Evolutionary conservation across 1,284 basidiomycete genomes (phyloP).

Genomic region (Fomitopsis betulina): DNA sequence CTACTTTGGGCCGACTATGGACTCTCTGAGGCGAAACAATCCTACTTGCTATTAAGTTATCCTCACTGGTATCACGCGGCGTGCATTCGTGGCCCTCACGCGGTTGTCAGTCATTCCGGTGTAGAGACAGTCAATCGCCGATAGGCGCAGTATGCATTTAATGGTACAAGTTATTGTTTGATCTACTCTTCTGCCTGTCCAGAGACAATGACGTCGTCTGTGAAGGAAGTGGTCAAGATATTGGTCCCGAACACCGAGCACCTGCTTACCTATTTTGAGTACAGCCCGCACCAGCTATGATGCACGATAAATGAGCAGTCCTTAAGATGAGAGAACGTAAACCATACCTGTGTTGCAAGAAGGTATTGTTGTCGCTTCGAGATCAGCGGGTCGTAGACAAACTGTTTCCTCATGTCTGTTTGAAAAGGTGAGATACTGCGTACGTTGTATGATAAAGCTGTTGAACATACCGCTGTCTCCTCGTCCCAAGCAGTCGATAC

Average conservation of each 20-base stretch:
- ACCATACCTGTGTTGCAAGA: conserved; percentile 88
- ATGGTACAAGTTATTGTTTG: not conserved
- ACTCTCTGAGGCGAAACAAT: conserved; percentile 1
- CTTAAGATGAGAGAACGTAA: not conserved
- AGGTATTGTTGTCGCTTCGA: conserved; percentile 97
- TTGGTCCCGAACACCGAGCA: not conserved
- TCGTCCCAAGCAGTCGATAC: conserved; percentile 89
- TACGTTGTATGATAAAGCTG: not conserved
- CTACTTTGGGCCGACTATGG: not conserved
- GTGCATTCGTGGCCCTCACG: too few relatives aligned
- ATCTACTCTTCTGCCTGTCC: conserved; percentile 56
- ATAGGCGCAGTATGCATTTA: not conserved
- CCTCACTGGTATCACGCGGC: not conserved
- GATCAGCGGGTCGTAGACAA: conserved; percentile 96
- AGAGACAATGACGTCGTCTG: conserved; percentile 64
- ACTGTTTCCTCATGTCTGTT: conserved; percentile 95
- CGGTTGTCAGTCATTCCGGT: too few relatives aligned
- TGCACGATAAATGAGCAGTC: not conserved
- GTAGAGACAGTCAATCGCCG: too few relatives aligned
- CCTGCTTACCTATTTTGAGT: conserved; percentile 61
- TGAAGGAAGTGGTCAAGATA: not conserved
- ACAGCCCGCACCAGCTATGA: conserved; percentile 63
- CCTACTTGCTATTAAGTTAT: conserved; percentile 1
- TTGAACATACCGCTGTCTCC: conserved; percentile 76
- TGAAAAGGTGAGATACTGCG: not conserved